Base-by-base conservation (phyloP, 805 yeast species). In the Ogataea methanolica region DNA sequence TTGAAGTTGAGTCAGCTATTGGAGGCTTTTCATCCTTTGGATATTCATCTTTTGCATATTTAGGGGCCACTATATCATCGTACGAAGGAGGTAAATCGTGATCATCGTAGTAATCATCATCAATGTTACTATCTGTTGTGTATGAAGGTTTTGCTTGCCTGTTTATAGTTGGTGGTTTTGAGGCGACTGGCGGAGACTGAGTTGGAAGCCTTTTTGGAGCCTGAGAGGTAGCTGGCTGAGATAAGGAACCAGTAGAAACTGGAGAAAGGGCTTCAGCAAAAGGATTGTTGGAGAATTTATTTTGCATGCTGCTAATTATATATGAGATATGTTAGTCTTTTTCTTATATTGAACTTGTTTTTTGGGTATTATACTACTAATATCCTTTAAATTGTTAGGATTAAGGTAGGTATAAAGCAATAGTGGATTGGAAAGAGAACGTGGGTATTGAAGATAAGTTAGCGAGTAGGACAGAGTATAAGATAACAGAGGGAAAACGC, bases 41-140 rank as follows among this genome's bases (percentile, higher is more conserved):
- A 58, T 79, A 79, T 48, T 75, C 79, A 26, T 62, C 50, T 38
- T 59, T 66, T 11, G 67, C 59, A 31, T 67, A 64, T 23, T 71
- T 72, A 16, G 69, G 63, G n/a, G 80, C 80, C 2, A 88, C 82
- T 19, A 75, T 85, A 55, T 83, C 90, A 53, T 82, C 87, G 58
- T 84, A 83, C 0, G 88, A 72, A 7, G 90, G 89, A 6, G 88
- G 88, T 16, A 59, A 42, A 42, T 58, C 63, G 44, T 54, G 59
- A 48, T 57, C 63, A 44, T 58, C 61, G 26, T 48, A 51, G 39
- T 59, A 51, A 29, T 50, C 50, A 15, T 38, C 44, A 3, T 63
- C 64, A 6, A 75, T 63, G 37, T 64, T 65, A 34, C 19, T 11
- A 6, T 36, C 19, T 37, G 21, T 14, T 19, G 29, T 4, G 16